phyloP scores from a whole-genome alignment of 2,329 filamentous ascomycete species.

The Cytospora mali region DNA sequence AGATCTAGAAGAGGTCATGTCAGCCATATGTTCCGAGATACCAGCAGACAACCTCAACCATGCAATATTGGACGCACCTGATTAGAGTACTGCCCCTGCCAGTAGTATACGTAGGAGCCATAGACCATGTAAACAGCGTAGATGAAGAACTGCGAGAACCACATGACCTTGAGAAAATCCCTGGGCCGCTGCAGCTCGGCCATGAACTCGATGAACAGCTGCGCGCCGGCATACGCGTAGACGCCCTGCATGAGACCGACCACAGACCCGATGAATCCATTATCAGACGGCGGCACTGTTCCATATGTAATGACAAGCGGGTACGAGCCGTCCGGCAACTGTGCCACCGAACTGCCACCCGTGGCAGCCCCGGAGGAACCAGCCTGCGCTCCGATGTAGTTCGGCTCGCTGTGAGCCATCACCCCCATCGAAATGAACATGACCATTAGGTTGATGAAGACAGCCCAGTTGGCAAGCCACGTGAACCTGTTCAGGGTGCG shows the following conservation, averaged over 20 bases:
- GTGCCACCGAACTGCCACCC: conserved; percentile 33
- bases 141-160: conserved; percentile 42
- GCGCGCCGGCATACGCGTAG: conserved; percentile 58
- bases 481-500: conserved; percentile 55
- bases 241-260: conserved; percentile 55
- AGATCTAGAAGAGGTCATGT: conserved; percentile 39
- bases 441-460: conserved; percentile 56
- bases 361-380: conserved; percentile 35
- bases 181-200: conserved; percentile 48
- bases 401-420: conserved; percentile 49
- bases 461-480: conserved; percentile 55
- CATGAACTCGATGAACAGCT: conserved; percentile 59
- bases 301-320: conserved; percentile 42
- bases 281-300: conserved; percentile 42
- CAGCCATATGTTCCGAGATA: neutral
- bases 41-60: neutral
- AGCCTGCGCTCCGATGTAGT: conserved; percentile 42
- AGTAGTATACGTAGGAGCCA: conserved; percentile 43
- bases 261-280: conserved; percentile 46
- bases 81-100: conserved; percentile 48
- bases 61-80: conserved; percentile 3
- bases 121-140: conserved; percentile 43
- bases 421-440: conserved; percentile 59
- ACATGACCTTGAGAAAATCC: conserved; percentile 45
- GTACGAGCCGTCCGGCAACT: conserved; percentile 37